Evolutionary conservation across 805 yeast genomes (phyloP).

Genomic region (Wickerhamomyces bovis): DNA sequence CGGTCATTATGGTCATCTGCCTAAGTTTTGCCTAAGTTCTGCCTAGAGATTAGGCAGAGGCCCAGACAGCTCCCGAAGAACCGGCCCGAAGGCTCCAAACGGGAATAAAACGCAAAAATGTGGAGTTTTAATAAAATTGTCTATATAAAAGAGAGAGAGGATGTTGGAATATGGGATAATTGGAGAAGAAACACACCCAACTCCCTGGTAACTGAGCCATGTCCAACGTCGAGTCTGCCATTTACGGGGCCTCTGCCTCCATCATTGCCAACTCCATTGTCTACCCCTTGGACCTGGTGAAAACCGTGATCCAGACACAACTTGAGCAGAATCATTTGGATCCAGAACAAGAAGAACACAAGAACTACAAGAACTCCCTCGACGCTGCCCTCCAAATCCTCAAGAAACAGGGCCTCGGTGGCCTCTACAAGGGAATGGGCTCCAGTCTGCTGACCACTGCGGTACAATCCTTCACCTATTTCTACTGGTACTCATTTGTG

Average conservation of each 20-base stretch:
- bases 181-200: background rate
- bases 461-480: slow-evolving; percentile 74
- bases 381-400: slow-evolving; percentile 61
- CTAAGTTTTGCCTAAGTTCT: no score
- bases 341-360: slow-evolving; percentile 14
- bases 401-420: slow-evolving; percentile 51
- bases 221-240: slow-evolving; percentile 64
- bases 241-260: slow-evolving; percentile 79
- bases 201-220: no score
- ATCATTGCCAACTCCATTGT: slow-evolving; percentile 72
- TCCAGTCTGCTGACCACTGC: slow-evolving; percentile 68
- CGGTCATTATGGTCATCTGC: no score
- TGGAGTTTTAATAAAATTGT: background rate
- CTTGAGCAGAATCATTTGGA: slow-evolving; percentile 14
- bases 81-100: no score
- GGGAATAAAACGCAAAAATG: background rate
- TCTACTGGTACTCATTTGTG: slow-evolving; percentile 80
- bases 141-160: background rate
- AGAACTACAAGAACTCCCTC: slow-evolving; percentile 45
- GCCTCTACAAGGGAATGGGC: slow-evolving; percentile 67
- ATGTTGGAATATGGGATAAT: background rate
- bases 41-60: no score
- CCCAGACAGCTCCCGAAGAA: no score
- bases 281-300: slow-evolving; percentile 75
- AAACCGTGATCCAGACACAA: slow-evolving; percentile 74